These are phyloP conservation scores for Claviceps fusiformis DNA, from an alignment of 2,329 filamentous ascomycete species.

Conservation along the genomic window DNA sequence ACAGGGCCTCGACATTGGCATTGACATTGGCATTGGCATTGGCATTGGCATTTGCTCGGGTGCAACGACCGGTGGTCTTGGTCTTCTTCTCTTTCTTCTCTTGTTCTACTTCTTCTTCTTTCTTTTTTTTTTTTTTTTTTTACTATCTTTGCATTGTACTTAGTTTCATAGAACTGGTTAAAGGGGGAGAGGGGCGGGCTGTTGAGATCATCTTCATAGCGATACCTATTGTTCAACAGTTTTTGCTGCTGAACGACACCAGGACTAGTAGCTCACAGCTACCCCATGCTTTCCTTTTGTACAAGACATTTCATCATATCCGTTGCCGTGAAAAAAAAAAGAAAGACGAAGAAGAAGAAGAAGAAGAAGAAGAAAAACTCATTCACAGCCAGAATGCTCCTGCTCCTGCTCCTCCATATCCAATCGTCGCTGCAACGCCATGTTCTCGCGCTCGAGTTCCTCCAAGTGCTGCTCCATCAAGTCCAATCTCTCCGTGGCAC, in stretches of 20 bases:
- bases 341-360: too few species aligned
- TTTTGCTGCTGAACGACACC: background rate
- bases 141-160: too few species aligned
- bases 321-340: background rate
- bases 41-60: slow-evolving; percentile 10
- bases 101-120: background rate
- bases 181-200: background rate
- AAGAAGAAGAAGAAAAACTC: background rate
- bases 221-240: background rate
- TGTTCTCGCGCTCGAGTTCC: slow-evolving; percentile 35
- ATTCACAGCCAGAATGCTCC: slow-evolving; percentile 7
- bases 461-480: slow-evolving; percentile 38
- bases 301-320: background rate
- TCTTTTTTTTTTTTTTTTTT: background rate
- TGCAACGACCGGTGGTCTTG: slow-evolving; percentile 1
- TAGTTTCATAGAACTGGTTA: background rate
- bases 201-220: background rate
- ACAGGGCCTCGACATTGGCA: slow-evolving; percentile 18
- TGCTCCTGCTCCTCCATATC: slow-evolving; percentile 7
- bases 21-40: slow-evolving; percentile 11
- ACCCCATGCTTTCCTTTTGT: background rate
- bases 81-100: background rate
- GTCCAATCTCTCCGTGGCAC: slow-evolving; percentile 49
- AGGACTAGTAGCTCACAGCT: background rate
- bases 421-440: slow-evolving; percentile 11